Evolutionary conservation across 306 rosid genomes (phyloP).

Genomic region (Gastrolobium bilobum): DNA sequence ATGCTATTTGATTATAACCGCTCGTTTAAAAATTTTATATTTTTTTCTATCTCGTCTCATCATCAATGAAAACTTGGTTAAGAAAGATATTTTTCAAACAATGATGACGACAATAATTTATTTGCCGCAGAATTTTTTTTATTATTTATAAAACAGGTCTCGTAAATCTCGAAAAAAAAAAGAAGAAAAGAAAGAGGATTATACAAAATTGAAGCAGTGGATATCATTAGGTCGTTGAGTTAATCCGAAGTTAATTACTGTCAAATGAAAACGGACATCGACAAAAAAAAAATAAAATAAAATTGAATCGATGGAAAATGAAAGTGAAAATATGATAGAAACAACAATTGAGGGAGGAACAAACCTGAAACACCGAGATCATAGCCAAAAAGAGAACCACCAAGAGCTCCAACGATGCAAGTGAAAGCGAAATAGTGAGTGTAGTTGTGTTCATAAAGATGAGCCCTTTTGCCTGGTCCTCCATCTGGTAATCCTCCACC

Average conservation of each 20-base stretch:
- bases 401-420: constrained; percentile 86
- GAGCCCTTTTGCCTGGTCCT: constrained; percentile 70
- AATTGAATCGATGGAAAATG: neutral
- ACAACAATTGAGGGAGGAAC: neutral
- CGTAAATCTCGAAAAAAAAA: neutral
- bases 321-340: neutral
- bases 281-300: neutral
- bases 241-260: neutral
- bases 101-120: neutral
- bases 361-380: constrained; percentile 98
- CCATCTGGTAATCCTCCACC: constrained; percentile 69
- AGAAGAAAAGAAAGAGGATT: neutral
- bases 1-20: too few relatives aligned
- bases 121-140: neutral
- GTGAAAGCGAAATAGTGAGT: constrained; percentile 76
- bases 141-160: neutral
- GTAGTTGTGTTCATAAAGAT: constrained; percentile 74
- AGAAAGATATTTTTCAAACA: too few relatives aligned
- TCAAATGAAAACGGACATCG: too few relatives aligned
- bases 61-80: too few relatives aligned
- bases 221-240: neutral
- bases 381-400: constrained; percentile 95
- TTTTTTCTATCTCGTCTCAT: too few relatives aligned
- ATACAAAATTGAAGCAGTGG: neutral
- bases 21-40: too few relatives aligned